These are phyloP conservation scores for Tetratostichococcus sp. DNA, from an alignment of 139 green algal species.

Conservation along the genomic window DNA sequence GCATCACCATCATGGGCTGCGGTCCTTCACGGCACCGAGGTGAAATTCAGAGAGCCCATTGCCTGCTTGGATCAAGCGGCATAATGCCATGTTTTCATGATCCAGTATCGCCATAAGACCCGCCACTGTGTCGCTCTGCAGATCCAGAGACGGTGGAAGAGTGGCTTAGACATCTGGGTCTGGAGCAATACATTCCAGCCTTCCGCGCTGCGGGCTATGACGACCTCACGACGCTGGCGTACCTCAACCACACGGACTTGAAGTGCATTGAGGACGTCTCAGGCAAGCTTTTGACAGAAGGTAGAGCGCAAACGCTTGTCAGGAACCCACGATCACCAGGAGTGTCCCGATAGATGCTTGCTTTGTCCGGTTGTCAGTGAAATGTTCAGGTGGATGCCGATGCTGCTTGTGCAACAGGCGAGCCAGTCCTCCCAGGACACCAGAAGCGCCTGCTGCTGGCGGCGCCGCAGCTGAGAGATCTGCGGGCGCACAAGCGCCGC, in stretches of 20 bases:
- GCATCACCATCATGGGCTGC: background rate
- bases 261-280: background rate
- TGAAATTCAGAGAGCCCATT: no score
- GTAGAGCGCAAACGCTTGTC: no score
- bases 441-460: background rate
- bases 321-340: no score
- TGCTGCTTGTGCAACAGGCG: background rate
- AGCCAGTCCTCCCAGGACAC: background rate
- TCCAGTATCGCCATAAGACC: no score
- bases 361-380: no score
- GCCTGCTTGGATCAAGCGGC: background rate
- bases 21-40: background rate
- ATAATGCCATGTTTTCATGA: no score
- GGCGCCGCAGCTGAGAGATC: background rate
- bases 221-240: background rate
- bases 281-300: no score
- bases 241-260: background rate
- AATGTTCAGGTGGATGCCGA: no score
- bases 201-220: background rate
- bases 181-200: background rate
- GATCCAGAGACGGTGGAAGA: background rate
- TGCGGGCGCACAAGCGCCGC: background rate
- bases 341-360: no score
- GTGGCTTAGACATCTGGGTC: background rate
- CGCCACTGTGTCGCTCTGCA: background rate